Conservation (phyloP, 805 yeast genomes). For the Myxozyma mucilagina region DNA sequence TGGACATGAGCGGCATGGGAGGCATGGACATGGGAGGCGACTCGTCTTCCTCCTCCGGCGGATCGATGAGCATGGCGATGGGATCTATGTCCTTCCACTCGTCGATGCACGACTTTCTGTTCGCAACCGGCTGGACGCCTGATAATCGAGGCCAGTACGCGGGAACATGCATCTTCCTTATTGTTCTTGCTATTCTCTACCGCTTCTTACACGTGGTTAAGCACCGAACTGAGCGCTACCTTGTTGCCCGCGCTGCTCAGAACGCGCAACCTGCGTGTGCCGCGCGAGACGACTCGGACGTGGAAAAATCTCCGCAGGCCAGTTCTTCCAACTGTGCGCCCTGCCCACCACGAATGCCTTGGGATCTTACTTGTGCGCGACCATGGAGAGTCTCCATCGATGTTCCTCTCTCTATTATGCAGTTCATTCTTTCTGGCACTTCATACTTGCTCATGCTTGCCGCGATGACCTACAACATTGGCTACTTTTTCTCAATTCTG, state of each 20-base stretch:
- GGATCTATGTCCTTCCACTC: constrained; percentile 35
- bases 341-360: constrained; percentile 1
- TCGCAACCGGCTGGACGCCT: constrained; percentile 36
- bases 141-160: constrained; percentile 35
- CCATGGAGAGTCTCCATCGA: constrained; percentile 34
- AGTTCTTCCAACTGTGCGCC: not conserved
- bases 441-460: constrained; percentile 37
- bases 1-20: constrained; percentile 11
- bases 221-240: constrained; percentile 22
- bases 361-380: constrained; percentile 16
- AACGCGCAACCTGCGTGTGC: not conserved
- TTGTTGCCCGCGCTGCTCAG: constrained; percentile 8
- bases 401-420: constrained; percentile 31
- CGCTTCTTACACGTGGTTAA: constrained; percentile 28
- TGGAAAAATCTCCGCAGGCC: constrained; percentile 7
- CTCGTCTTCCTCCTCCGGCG: no score
- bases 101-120: constrained; percentile 29
- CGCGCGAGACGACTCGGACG: constrained; percentile 1
- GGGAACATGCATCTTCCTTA: constrained; percentile 37
- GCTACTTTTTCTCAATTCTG: constrained; percentile 36
- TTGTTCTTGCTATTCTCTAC: constrained; percentile 35
- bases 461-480: constrained; percentile 38
- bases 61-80: not conserved
- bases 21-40: constrained; percentile 2
- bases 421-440: constrained; percentile 27